Conservation (phyloP, 208 protist species). For the Angomonas deanei region DNA sequence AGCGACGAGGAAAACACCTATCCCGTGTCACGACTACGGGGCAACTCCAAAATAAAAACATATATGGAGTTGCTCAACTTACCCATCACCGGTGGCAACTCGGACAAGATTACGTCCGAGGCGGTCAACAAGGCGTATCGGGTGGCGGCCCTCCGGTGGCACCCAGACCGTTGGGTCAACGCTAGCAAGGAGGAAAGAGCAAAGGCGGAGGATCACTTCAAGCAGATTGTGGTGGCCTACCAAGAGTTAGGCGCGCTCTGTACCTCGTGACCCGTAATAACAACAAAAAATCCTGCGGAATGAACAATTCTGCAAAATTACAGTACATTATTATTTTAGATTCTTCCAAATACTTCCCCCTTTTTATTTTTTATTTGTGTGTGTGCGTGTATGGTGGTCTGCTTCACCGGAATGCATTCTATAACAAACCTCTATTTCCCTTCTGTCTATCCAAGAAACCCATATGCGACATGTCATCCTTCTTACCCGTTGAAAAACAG, state of each 20-base stretch:
- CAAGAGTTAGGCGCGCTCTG: slow-evolving; percentile 42
- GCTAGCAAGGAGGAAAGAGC: slow-evolving; percentile 29
- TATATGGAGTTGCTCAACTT: slow-evolving; percentile 30
- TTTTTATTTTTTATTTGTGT: slow-evolving; percentile 11
- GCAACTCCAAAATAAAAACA: background rate
- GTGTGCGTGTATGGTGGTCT: no score
- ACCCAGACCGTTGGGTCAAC: slow-evolving; percentile 85
- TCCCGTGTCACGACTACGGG: background rate
- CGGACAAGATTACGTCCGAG: slow-evolving; percentile 11
- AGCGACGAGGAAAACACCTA: background rate
- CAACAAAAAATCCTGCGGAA: no score
- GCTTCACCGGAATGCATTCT: no score
- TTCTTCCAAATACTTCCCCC: no score
- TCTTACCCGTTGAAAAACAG: no score
- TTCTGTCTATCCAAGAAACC: no score
- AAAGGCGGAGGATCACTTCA: slow-evolving; percentile 73
- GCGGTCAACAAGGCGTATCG: slow-evolving; percentile 79
- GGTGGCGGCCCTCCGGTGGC: slow-evolving; percentile 75
- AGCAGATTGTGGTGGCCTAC: slow-evolving; percentile 76
- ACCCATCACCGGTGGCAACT: slow-evolving; percentile 20
- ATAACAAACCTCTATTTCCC: no score
- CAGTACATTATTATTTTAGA: no score
- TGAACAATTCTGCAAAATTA: no score
- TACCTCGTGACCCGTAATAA: slow-evolving; percentile 4
- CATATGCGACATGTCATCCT: no score